Conservation (phyloP, 2,329 filamentous ascomycete genomes). For the Stagonosporopsis rhizophila region DNA sequence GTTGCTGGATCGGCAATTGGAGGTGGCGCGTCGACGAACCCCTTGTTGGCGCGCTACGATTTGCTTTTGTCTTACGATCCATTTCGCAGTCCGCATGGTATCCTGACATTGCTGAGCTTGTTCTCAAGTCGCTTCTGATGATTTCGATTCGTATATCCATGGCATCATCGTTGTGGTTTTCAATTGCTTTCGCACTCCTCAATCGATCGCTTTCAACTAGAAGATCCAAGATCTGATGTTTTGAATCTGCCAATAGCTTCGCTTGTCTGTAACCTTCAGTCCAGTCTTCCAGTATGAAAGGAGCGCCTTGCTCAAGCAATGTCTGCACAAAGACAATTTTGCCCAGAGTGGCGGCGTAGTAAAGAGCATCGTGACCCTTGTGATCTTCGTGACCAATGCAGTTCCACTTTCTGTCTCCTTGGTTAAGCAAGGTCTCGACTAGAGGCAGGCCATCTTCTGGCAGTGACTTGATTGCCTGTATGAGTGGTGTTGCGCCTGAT, state of each 20-base stretch:
- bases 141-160: neutral
- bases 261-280: constrained; percentile 18
- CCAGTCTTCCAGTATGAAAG: constrained; percentile 40
- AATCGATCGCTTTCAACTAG: neutral
- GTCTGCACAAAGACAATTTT: constrained; percentile 37
- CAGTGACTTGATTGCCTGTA: constrained; percentile 38
- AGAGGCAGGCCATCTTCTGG: constrained; percentile 40
- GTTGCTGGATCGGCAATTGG: neutral
- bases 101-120: constrained; percentile 6
- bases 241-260: neutral
- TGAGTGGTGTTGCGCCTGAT: constrained; percentile 45
- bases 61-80: neutral
- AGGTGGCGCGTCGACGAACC: neutral
- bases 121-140: neutral
- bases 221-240: neutral
- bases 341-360: constrained; percentile 36
- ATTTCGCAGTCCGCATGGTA: constrained; percentile 10
- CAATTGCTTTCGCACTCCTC: neutral
- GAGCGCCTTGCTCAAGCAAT: constrained; percentile 38
- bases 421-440: constrained; percentile 33
- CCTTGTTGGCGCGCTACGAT: neutral
- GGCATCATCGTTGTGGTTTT: neutral
- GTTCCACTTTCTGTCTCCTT: constrained; percentile 29
- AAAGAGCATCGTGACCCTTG: constrained; percentile 33
- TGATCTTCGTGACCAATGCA: constrained; percentile 45